These are phyloP conservation scores for Phylloporus sp. DNA, from an alignment of 768 basidiomycete genomes.

Conservation along the genomic window DNA sequence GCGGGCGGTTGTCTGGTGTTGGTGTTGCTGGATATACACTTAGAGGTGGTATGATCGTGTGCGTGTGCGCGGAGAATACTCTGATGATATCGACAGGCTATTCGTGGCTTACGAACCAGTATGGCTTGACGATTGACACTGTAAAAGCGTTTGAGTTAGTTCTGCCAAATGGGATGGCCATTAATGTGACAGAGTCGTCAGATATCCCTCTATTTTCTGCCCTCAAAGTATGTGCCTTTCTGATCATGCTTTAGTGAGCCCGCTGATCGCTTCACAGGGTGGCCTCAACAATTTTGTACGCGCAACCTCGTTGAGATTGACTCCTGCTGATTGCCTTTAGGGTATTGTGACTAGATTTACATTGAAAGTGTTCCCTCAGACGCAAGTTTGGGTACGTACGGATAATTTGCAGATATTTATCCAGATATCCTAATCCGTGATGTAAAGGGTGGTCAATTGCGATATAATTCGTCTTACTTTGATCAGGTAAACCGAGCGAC, in stretches of 20 bases:
- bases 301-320: not conserved
- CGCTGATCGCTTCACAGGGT: constrained; percentile 35
- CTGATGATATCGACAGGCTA: constrained; percentile 37
- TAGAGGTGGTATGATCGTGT: constrained; percentile 45
- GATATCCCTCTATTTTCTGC: constrained; percentile 39
- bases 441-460: constrained; percentile 46
- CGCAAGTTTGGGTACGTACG: constrained; percentile 50
- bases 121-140: constrained; percentile 53
- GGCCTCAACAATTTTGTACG: constrained; percentile 55
- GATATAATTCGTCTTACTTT: constrained; percentile 11
- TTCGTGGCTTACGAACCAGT: constrained; percentile 58
- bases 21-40: constrained; percentile 55
- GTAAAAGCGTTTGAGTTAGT: constrained; percentile 53
- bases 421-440: not conserved
- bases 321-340: constrained; percentile 12
- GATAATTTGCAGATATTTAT: not conserved
- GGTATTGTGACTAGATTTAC: constrained; percentile 59
- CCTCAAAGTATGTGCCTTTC: constrained; percentile 30
- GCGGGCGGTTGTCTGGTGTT: constrained; percentile 49
- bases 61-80: not conserved
- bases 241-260: not conserved
- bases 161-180: constrained; percentile 39
- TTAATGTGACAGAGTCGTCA: constrained; percentile 29
- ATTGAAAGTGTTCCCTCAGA: constrained; percentile 48
- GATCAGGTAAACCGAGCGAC: constrained; percentile 8